A percentile compares a stretch with the other conserved stretches of the same genome.
Evolutionary conservation across 2,329 filamentous ascomycete genomes (phyloP).

Genomic region (Teratosphaeria epicoccoides): DNA sequence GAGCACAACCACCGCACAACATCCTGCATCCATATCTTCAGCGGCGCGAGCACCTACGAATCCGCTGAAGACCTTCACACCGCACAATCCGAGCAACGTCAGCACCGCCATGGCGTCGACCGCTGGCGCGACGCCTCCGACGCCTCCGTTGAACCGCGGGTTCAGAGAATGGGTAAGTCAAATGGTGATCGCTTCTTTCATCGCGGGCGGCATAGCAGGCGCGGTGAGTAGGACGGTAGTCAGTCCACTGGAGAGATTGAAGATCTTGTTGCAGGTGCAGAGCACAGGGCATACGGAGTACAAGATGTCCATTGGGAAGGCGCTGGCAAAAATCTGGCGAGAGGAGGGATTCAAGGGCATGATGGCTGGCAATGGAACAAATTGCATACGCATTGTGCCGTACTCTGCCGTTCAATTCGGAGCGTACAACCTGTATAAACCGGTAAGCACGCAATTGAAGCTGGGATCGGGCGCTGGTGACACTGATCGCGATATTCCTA

Average conservation of each 20-base stretch:
- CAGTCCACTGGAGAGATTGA: conserved; percentile 86
- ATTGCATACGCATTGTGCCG: conserved; percentile 95
- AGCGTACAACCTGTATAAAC: conserved; percentile 95
- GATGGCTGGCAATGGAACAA: conserved; percentile 96
- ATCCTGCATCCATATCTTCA: not conserved
- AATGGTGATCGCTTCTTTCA: conserved; percentile 81
- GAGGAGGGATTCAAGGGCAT: conserved; percentile 96
- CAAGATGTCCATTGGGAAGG: conserved; percentile 81
- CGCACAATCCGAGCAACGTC: not conserved
- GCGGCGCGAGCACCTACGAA: not conserved
- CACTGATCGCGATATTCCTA: conserved; percentile 21
- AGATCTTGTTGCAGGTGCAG: conserved; percentile 96
- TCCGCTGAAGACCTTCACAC: not conserved
- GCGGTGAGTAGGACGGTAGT: conserved; percentile 97
- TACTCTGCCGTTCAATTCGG: conserved; percentile 98
- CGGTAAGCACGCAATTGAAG: conserved; percentile 45
- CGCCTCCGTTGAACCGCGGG: conserved; percentile 7
- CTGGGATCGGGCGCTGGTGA: not conserved
- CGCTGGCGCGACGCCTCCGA: conserved; percentile 2
- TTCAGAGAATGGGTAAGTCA: conserved; percentile 50
- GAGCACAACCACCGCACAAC: not conserved
- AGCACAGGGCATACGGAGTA: conserved; percentile 85
- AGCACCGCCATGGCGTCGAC: not conserved
- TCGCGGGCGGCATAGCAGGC: conserved; percentile 85
- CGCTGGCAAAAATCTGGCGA: conserved; percentile 85